These are phyloP conservation scores for Kwoniella sp. DNA, from an alignment of 768 basidiomycete genomes.

Conservation along the genomic window DNA sequence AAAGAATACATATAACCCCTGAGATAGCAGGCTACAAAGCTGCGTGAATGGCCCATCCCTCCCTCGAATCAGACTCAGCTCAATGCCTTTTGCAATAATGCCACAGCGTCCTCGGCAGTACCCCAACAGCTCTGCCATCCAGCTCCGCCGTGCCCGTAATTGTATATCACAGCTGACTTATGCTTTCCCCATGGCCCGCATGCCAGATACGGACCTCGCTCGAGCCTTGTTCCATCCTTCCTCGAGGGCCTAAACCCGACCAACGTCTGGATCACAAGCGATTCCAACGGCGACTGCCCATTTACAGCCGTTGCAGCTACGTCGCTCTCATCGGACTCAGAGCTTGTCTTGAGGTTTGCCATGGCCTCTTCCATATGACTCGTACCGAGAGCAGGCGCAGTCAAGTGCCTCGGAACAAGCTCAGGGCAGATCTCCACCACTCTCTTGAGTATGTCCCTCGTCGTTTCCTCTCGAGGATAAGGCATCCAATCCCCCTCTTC, in stretches of 20 bases:
- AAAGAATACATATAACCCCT: too few relatives aligned
- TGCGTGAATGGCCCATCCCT: too few relatives aligned
- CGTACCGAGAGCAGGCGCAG: constrained; percentile 9
- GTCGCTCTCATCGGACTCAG: background rate
- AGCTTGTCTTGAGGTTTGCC: background rate
- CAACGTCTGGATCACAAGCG: constrained; percentile 26
- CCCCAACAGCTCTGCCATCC: constrained; percentile 57
- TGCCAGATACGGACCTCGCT: constrained; percentile 32
- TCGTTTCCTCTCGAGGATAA: constrained; percentile 41
- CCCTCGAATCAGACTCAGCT: too few relatives aligned
- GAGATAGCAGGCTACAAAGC: too few relatives aligned
- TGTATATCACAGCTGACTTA: constrained; percentile 41
- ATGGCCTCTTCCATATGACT: background rate
- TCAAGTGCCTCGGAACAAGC: constrained; percentile 30
- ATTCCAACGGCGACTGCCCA: constrained; percentile 8
- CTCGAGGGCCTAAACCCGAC: constrained; percentile 53
- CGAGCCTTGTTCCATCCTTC: constrained; percentile 44
- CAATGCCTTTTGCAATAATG: constrained; percentile 3
- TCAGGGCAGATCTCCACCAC: constrained; percentile 51
- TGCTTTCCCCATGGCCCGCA: background rate
- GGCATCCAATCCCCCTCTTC: constrained; percentile 53
- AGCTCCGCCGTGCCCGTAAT: constrained; percentile 56
- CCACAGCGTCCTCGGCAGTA: constrained; percentile 41
- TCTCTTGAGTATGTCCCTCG: constrained; percentile 44
- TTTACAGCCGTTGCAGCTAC: constrained; percentile 2